Evolutionary conservation across 768 basidiomycete genomes (phyloP).

Genomic region (Lentinula sp.): DNA sequence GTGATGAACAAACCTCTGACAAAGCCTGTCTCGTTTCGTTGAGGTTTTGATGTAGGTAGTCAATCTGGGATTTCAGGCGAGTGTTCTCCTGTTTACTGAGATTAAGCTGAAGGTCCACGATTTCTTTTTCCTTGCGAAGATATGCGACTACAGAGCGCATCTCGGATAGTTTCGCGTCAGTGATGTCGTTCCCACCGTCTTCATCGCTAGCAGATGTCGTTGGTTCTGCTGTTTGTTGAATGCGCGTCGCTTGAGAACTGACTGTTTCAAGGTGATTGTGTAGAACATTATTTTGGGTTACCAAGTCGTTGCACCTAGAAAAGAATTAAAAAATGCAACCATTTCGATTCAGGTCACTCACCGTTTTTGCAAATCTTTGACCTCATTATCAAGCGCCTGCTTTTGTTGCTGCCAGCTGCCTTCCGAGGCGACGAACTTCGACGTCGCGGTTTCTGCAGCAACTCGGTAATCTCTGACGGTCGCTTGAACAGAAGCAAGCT

Average conservation of each 20-base stretch:
- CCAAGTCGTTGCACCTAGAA: slow-evolving; percentile 64
- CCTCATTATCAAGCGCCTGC: slow-evolving; percentile 71
- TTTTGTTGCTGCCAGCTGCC: slow-evolving; percentile 78
- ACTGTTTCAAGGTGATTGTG: slow-evolving; percentile 84
- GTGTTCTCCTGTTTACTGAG: slow-evolving; percentile 70
- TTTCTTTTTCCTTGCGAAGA: slow-evolving; percentile 87
- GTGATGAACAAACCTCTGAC: slow-evolving; percentile 47
- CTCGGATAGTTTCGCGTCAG: slow-evolving; percentile 63
- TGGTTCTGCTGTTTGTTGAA: slow-evolving; percentile 62
- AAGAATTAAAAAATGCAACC: not conserved
- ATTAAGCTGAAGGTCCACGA: slow-evolving; percentile 82
- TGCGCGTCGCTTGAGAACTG: slow-evolving; percentile 76
- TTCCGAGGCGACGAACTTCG: slow-evolving; percentile 67
- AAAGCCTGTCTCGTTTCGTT: slow-evolving; percentile 66
- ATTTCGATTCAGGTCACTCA: slow-evolving; percentile 21
- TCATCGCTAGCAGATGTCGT: slow-evolving; percentile 35
- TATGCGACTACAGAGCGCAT: slow-evolving; percentile 75
- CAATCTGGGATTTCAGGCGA: slow-evolving; percentile 69
- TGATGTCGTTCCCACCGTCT: slow-evolving; percentile 39
- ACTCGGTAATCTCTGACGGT: slow-evolving; percentile 52
- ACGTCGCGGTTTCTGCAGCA: slow-evolving; percentile 66
- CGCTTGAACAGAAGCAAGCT: slow-evolving; percentile 46
- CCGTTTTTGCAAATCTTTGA: slow-evolving; percentile 67
- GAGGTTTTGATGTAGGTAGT: slow-evolving; percentile 62
- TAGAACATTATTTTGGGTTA: slow-evolving; percentile 67